Evolutionary conservation across 768 basidiomycete genomes (phyloP).

Genomic region (Suillus fuscotomentosus): DNA sequence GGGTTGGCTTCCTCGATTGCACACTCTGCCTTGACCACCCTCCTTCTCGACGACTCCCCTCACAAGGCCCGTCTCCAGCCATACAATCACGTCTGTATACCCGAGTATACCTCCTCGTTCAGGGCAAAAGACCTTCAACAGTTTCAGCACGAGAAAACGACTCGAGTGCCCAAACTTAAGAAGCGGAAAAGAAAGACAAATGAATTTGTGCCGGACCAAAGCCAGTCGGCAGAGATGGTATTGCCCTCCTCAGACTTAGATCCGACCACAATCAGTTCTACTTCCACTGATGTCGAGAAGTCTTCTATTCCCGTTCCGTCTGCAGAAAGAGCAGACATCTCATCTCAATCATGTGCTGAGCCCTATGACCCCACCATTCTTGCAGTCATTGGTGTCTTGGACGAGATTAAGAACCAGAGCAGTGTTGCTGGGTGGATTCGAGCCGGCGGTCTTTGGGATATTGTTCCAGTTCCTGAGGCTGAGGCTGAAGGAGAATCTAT

Average conservation of each 20-base stretch:
- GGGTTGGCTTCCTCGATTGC: neutral
- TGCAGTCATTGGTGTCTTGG: slow-evolving; percentile 66
- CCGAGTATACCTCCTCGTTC: slow-evolving; percentile 55
- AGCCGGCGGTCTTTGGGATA: slow-evolving; percentile 45
- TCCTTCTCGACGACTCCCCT: slow-evolving; percentile 53
- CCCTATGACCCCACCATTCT: slow-evolving; percentile 52
- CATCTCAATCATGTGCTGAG: slow-evolving; percentile 8
- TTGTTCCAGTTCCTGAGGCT: neutral
- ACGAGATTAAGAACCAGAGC: slow-evolving; percentile 52
- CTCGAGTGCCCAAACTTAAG: slow-evolving; percentile 6
- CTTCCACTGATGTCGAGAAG: neutral
- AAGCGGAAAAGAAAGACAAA: slow-evolving; percentile 5
- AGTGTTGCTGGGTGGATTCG: slow-evolving; percentile 72
- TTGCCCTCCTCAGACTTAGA: slow-evolving; percentile 5
- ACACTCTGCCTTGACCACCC: slow-evolving; percentile 47
- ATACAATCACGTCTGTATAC: slow-evolving; percentile 77
- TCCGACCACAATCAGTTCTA: neutral
- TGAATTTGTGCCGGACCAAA: slow-evolving; percentile 3
- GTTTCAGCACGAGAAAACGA: slow-evolving; percentile 19
- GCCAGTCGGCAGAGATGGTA: neutral
- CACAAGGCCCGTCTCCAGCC: slow-evolving; percentile 67
- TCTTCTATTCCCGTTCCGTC: neutral
- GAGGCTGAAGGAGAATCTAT: slow-evolving; percentile 5
- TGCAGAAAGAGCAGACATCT: neutral
- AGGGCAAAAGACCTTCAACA: slow-evolving; percentile 38